These are phyloP conservation scores for Melampsora abietis-canadensis DNA, from an alignment of 1,284 basidiomycete genomes.

Conservation along the genomic window DNA sequence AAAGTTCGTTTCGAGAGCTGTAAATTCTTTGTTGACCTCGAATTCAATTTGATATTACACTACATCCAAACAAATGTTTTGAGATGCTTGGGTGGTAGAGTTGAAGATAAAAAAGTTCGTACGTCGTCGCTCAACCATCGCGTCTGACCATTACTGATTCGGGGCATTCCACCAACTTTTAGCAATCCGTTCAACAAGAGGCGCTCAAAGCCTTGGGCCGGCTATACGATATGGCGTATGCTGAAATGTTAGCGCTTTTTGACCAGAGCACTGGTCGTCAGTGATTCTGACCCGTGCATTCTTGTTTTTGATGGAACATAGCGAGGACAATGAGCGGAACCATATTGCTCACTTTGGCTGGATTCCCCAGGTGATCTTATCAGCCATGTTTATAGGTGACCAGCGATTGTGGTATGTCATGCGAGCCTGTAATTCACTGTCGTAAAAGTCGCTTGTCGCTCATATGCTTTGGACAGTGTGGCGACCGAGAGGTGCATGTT, in stretches of 20 bases:
- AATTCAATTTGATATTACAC: constrained; percentile 85
- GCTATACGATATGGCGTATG: constrained; percentile 75
- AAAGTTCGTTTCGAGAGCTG: constrained; percentile 81
- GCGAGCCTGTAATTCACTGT: constrained; percentile 58
- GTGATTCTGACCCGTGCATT: neutral
- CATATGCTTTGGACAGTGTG: constrained; percentile 55
- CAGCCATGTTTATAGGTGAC: constrained; percentile 51
- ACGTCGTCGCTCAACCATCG: neutral
- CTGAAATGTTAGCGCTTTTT: constrained; percentile 70
- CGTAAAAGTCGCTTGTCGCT: constrained; percentile 55
- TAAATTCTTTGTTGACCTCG: constrained; percentile 73
- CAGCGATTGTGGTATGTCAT: constrained; percentile 39
- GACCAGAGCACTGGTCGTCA: neutral
- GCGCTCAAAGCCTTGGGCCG: constrained; percentile 74
- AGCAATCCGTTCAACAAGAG: constrained; percentile 75
- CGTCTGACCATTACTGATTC: neutral
- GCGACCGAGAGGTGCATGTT: constrained; percentile 66
- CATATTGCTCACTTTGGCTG: constrained; percentile 81
- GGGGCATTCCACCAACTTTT: constrained; percentile 16
- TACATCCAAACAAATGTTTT: constrained; percentile 69
- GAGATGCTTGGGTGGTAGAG: constrained; percentile 66
- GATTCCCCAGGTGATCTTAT: constrained; percentile 78
- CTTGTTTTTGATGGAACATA: constrained; percentile 52
- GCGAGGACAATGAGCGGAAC: constrained; percentile 71
- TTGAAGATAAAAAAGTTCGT: constrained; percentile 78